Evolutionary conservation across 2,329 filamentous ascomycete genomes (phyloP), one percentile per base, ranked within the genome.

Genomic region (Claviceps sorghi): DNA sequence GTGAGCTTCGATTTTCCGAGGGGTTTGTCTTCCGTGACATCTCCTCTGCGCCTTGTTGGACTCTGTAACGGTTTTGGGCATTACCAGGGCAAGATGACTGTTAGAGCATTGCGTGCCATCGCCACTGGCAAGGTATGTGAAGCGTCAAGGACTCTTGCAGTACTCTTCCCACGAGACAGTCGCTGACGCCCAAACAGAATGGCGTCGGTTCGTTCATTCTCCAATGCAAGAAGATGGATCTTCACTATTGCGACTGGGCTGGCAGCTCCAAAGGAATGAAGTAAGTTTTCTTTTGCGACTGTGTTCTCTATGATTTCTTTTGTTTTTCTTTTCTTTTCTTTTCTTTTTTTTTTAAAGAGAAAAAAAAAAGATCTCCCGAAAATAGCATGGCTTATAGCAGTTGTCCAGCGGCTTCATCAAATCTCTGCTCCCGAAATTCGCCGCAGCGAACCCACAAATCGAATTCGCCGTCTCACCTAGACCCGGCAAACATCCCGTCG

Each of bases 161-260:
- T 19, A 7, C 41, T 38, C 8, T 29, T 22, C 21, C 2, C 6
- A 22, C 7, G 32, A 22, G 34, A 34, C 17, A 40, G 47, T 44
- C 7, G 52, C 64, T 61, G 48, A 62, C 55, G 44, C 29, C 41
- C 36, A 3, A 45, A 7, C 36, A 97, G 90, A 97, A 98, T 74
- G 93, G 93, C 77, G 78, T 97, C 60, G 91, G 91, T 63, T 87
- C 90, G 67, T 97, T 97, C 75, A 88, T 98, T 70, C 80, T 96
- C 54, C 91, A 95, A 75, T 98, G 93, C 82, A 95, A 88, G 76
- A 86, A 84, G 65, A 76, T 98, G 68, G 88, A 95, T 68, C 88
- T 98, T 65, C 87, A 95, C 73, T 98, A 95, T 75, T 97, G 93
- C 75, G 89, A 97, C 77, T 90, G 86, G 80, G 88, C 86, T 53